A percentile compares a stretch with the other conserved stretches of the same genome.
phyloP scores from a whole-genome alignment of 2,329 filamentous ascomycete genomes.

The Penicillium sp. region DNA sequence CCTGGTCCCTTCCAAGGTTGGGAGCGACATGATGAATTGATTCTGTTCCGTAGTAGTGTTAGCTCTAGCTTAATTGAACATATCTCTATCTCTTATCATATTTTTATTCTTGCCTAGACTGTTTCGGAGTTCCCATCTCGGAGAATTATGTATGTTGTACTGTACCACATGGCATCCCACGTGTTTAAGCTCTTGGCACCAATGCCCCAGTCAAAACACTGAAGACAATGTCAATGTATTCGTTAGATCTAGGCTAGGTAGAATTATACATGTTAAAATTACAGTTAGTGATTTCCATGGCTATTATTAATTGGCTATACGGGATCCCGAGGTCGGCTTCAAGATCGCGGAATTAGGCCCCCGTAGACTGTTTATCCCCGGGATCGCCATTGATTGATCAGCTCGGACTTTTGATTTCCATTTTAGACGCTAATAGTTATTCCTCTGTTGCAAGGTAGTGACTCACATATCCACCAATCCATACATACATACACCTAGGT shows the following conservation, averaged over 20 bases:
- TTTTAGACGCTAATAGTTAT: background rate
- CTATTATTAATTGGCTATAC: slow-evolving; percentile 3
- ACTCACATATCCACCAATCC: background rate
- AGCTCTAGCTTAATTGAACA: slow-evolving; percentile 23
- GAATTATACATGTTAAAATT: background rate
- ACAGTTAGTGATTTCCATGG: background rate
- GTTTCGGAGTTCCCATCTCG: background rate
- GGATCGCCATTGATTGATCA: slow-evolving; percentile 18
- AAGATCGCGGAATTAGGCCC: background rate
- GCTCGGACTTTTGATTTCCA: slow-evolving; percentile 7
- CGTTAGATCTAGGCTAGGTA: background rate
- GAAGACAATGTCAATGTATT: background rate
- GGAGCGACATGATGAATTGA: slow-evolving; percentile 8
- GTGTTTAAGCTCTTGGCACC: background rate
- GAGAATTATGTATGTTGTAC: background rate
- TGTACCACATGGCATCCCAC: background rate
- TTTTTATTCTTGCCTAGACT: background rate
- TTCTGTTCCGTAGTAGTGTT: slow-evolving; percentile 10
- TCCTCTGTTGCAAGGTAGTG: background rate
- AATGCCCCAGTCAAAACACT: background rate
- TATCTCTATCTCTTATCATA: slow-evolving; percentile 6
- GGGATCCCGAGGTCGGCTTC: background rate
- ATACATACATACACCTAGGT: background rate
- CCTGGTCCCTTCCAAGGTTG: background rate
- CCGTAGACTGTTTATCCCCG: background rate